phyloP scores from a whole-genome alignment of 345 rosid genomes.

The Carallia brachiata region DNA sequence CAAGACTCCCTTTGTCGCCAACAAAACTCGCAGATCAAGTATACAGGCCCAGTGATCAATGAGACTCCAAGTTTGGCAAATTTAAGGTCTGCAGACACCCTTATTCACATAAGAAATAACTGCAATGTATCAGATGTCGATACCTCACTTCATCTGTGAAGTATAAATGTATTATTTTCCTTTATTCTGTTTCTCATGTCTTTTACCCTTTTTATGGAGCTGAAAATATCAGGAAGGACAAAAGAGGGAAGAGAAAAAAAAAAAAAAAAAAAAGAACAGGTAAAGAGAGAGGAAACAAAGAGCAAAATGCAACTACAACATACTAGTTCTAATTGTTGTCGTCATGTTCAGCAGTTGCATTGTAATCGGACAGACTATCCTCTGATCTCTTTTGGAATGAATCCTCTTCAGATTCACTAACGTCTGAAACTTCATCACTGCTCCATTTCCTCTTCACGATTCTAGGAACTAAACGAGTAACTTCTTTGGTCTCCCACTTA shows the following conservation, averaged over 20 bases:
- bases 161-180: constrained; percentile 12
- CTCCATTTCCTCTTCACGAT: constrained; percentile 77
- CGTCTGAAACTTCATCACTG: constrained; percentile 50
- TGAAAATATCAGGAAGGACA: constrained; percentile 16
- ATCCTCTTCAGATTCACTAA: constrained; percentile 34
- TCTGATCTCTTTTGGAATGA: constrained; percentile 35
- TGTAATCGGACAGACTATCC: constrained; percentile 41
- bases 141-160: constrained; percentile 51
- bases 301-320: constrained; percentile 29
- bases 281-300: background rate
- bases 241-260: background rate
- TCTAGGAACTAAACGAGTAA: constrained; percentile 67
- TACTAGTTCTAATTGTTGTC: constrained; percentile 25
- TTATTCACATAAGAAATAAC: constrained; percentile 17
- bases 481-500: constrained; percentile 55
- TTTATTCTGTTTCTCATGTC: constrained; percentile 21
- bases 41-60: constrained; percentile 16
- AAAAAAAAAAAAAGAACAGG: too few species aligned
- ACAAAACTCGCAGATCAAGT: constrained; percentile 18
- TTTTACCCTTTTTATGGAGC: constrained; percentile 19
- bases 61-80: constrained; percentile 25
- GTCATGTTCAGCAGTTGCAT: constrained; percentile 48
- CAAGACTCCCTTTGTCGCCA: constrained; percentile 16
- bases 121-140: constrained; percentile 36
- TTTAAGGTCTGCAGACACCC: constrained; percentile 20